Evolutionary conservation across 1,139 yeast genomes (phyloP).

Genomic region (Pneumocystis canis): DNA sequence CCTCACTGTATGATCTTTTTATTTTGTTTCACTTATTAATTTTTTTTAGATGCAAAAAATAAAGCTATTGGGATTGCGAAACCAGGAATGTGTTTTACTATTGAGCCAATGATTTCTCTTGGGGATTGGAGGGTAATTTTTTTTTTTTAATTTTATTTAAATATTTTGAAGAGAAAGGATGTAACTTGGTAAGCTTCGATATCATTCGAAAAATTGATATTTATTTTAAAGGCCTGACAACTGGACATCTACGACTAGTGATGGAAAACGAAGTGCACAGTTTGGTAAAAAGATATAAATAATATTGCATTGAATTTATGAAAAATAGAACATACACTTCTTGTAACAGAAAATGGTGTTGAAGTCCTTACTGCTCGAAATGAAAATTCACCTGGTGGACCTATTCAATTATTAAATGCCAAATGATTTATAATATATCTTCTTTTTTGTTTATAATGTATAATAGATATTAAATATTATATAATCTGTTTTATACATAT

Average conservation of each 20-base stretch:
- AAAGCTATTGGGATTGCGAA: conserved; percentile 88
- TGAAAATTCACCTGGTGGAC: conserved; percentile 76
- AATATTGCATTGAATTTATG: neutral
- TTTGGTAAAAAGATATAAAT: conserved; percentile 31
- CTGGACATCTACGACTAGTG: conserved; percentile 88
- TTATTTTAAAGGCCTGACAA: conserved; percentile 87
- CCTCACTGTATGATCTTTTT: conserved; percentile 44
- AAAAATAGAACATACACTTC: conserved; percentile 52
- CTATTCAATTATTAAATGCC: conserved; percentile 39
- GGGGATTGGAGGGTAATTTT: conserved; percentile 56
- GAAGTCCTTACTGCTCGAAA: conserved; percentile 79
- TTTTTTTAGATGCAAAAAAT: conserved; percentile 45
- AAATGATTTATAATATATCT: neutral
- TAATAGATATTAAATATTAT: neutral
- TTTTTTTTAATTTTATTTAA: neutral
- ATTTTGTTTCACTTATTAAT: neutral
- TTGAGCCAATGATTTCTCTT: conserved; percentile 91
- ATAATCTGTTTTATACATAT: neutral
- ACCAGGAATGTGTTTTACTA: conserved; percentile 94
- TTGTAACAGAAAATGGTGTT: conserved; percentile 86
- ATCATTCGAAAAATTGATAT: neutral
- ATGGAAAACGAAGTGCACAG: conserved; percentile 83
- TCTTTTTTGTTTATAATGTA: neutral
- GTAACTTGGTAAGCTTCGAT: neutral
- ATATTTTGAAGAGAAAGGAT: neutral